Evolutionary conservation across 441 rosid genomes (phyloP), one percentile per base, ranked within the genome.

Genomic region (Capsella rubella): DNA sequence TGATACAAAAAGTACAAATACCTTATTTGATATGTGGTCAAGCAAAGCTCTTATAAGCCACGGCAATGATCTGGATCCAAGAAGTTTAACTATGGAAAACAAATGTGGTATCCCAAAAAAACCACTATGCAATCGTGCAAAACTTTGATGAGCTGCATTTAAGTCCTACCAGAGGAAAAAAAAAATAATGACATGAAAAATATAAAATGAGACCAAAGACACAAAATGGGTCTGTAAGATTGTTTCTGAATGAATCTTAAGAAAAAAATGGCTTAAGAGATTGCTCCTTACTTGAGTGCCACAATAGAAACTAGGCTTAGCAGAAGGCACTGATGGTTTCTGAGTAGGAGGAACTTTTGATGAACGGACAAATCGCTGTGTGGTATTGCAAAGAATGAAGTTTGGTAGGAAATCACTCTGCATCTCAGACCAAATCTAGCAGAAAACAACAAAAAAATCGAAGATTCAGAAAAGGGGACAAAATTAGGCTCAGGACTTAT

Each of bases 341-440:
- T 91, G 99, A 74, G 89, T 87, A 78, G 98, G 92, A 65, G 79
- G 87, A 78, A 88, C 89, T 78, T 85, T 91, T 34, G 95, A 85
- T 78, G 98, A 93, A 43, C 97, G 89, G 66, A 96, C 84, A 79
- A 96, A 93, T 56, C 98, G 91, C 71, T 96, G 98, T 73, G 99
- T 96, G 50, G 98, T 96, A 80, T 96, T 93, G 84, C 99, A 96
- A 56, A 96, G 93, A 74, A 96, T 85, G 82, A 96, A 96, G 86
- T 91, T 96, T 43, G 98, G 99, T 82, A 96, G 74, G 92, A 96
- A 96, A 83, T 96, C 99, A 67, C 80, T 86, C 85, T 90, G 98
- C 97, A 96, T 91, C 90, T 96, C 99, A 73, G 99, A 93, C 99
- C 98, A 96, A 76, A 96, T 89, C 99, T 96, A 82, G 53, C 58